phyloP scores from a whole-genome alignment of 1,284 basidiomycete genomes.

The Retiboletus flavoniger region DNA sequence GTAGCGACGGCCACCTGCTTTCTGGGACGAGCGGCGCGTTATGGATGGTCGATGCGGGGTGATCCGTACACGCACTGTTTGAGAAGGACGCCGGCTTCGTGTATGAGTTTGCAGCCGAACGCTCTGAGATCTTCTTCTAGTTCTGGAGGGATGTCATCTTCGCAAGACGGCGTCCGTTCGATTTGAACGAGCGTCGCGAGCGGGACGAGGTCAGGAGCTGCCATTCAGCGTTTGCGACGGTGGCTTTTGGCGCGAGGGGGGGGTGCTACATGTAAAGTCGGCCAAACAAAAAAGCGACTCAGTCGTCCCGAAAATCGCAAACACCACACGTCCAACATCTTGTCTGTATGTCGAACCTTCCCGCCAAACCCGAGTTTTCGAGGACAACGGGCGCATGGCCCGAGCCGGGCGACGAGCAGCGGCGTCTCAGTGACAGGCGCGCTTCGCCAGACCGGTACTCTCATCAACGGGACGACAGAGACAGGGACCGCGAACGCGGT shows the following conservation, averaged over 20 bases:
- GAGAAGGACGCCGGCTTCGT: constrained; percentile 89
- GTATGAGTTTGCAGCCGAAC: constrained; percentile 90
- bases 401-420: constrained; percentile 28
- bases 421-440: constrained; percentile 20
- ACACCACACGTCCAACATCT: background rate
- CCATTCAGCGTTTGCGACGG: constrained; percentile 5
- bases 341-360: constrained; percentile 32
- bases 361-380: constrained; percentile 35
- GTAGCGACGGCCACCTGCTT: constrained; percentile 97
- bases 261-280: constrained; percentile 12
- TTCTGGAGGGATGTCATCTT: constrained; percentile 78
- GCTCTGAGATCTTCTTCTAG: constrained; percentile 86
- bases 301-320: background rate
- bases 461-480: constrained; percentile 29
- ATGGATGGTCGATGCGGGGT: background rate
- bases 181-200: constrained; percentile 83
- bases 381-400: constrained; percentile 19
- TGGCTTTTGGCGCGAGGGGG: background rate
- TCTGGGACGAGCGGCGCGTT: constrained; percentile 42
- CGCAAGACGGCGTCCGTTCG: constrained; percentile 71
- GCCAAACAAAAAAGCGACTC: constrained; percentile 22
- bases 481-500: constrained; percentile 25
- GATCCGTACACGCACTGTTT: constrained; percentile 64
- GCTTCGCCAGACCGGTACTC: constrained; percentile 30
- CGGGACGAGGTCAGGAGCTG: constrained; percentile 69